These are phyloP conservation scores for Neurospora discreta DNA, from an alignment of 495 filamentous ascomycete species.

Conservation along the genomic window DNA sequence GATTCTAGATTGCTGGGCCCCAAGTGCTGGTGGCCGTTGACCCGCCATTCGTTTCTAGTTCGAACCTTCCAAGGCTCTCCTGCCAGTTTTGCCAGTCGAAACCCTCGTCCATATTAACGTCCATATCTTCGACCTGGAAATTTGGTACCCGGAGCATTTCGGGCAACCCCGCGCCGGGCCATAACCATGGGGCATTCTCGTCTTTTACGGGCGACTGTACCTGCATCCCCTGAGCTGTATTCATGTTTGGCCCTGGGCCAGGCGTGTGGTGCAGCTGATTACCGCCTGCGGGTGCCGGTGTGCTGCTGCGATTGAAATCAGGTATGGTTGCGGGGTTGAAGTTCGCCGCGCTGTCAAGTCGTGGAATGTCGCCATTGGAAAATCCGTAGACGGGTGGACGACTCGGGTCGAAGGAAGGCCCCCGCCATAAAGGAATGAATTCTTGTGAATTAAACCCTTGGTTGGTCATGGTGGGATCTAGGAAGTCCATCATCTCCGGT, in stretches of 20 bases:
- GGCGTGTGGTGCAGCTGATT: not conserved
- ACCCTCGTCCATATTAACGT: conserved; percentile 30
- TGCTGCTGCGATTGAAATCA: not conserved
- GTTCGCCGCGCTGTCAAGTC: not conserved
- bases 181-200: conserved; percentile 34
- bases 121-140: conserved; percentile 22
- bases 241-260: not conserved
- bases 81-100: conserved; percentile 41
- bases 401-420: not conserved
- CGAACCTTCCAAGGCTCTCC: conserved; percentile 25
- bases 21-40: conserved; percentile 9
- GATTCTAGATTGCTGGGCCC: conserved; percentile 4
- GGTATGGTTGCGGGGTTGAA: not conserved
- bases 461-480: conserved; percentile 25
- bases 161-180: conserved; percentile 17
- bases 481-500: conserved; percentile 16
- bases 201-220: conserved; percentile 4
- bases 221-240: not conserved
- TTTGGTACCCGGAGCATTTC: conserved; percentile 11
- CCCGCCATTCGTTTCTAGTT: conserved; percentile 20
- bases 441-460: conserved; percentile 20
- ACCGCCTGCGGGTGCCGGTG: conserved; percentile 1
- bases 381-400: conserved; percentile 4
- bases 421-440: conserved; percentile 6
- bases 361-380: not conserved